phyloP scores from a whole-genome alignment of 257 asterid genomes.

The Solanum paucissectum region DNA sequence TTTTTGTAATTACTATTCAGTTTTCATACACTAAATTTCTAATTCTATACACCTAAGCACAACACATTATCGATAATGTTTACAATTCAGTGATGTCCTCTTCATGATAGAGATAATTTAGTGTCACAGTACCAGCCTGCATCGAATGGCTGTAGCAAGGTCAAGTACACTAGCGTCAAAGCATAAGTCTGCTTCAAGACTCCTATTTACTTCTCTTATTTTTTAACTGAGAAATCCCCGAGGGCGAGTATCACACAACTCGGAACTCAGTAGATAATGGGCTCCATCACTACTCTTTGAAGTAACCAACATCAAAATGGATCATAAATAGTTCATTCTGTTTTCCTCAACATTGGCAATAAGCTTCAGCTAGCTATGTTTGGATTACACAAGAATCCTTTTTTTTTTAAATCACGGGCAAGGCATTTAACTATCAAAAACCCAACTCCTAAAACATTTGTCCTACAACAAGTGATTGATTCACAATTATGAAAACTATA shows the following conservation, averaged over 20 bases:
- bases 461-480: background rate
- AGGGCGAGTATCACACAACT: background rate
- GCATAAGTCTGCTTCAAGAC: background rate
- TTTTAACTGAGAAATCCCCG: background rate
- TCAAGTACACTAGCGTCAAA: background rate
- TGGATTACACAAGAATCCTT: background rate
- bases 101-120: background rate
- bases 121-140: background rate
- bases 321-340: background rate
- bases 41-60: background rate
- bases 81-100: background rate
- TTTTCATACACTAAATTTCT: background rate
- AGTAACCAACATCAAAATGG: background rate
- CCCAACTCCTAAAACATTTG: background rate
- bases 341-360: background rate
- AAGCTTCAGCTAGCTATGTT: background rate
- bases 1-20: background rate
- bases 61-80: background rate
- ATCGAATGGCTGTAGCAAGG: background rate
- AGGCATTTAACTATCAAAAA: background rate
- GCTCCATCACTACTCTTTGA: background rate
- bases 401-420: background rate
- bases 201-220: background rate
- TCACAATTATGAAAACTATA: background rate
- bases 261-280: background rate